Evolutionary conservation across 23 red algal genomes (phyloP).

Genomic region (Chondrus crispus): DNA sequence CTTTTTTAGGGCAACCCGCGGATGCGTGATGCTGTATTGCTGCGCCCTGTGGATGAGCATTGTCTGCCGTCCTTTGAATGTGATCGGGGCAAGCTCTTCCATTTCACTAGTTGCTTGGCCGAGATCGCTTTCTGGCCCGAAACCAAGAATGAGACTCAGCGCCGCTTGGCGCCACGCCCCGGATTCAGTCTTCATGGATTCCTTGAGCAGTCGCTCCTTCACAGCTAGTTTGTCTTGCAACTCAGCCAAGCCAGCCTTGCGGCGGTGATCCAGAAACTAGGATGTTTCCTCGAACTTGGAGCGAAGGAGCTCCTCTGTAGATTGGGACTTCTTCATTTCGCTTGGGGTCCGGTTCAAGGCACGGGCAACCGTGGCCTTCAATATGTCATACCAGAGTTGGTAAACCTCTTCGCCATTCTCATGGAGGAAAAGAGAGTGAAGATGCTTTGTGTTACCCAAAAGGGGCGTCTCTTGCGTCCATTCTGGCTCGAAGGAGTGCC

Average conservation of each 20-base stretch:
- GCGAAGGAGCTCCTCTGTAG: not conserved
- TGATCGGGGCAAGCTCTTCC: not conserved
- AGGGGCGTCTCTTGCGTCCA: not conserved
- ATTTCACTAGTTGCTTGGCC: not conserved
- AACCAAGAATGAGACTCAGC: slow-evolving; percentile 32
- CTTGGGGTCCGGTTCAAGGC: not conserved
- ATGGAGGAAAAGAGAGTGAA: slow-evolving; percentile 36
- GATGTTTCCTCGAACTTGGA: not conserved
- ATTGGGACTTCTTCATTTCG: not conserved
- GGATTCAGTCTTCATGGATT: slow-evolving; percentile 21
- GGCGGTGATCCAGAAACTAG: not conserved
- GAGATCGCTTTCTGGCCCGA: slow-evolving; percentile 18
- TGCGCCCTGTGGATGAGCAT: slow-evolving; percentile 18
- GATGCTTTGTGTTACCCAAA: slow-evolving; percentile 19
- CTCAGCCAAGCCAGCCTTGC: not conserved
- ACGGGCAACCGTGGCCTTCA: slow-evolving; percentile 6
- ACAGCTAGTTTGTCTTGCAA: not conserved
- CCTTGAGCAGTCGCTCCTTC: not conserved
- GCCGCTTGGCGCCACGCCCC: slow-evolving; percentile 52
- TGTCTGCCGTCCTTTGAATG: slow-evolving; percentile 6
- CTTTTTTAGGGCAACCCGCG: not conserved
- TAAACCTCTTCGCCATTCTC: slow-evolving; percentile 22
- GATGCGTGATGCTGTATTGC: not conserved
- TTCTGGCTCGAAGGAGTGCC: slow-evolving; percentile 9
- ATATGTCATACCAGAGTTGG: not conserved